Base-by-base conservation (phyloP, 2,329 filamentous ascomycete genomes). In the Penicillium corylophilum region DNA sequence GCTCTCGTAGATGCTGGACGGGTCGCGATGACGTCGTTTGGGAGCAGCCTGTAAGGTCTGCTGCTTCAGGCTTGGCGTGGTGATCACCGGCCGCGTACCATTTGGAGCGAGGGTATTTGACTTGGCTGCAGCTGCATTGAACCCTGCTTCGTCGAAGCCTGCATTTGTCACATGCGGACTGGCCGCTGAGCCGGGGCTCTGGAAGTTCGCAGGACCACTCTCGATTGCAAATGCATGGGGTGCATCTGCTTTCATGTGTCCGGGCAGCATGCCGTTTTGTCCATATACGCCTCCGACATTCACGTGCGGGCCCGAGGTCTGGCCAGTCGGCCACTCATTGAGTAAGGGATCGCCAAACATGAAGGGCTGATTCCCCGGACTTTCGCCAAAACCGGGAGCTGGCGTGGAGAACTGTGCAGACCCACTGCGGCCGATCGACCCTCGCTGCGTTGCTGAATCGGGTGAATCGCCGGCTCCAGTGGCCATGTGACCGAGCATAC, bases 401-500 rank as follows among this genome's bases (percentile, higher is more conserved):
- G 71, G 70, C 61, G 67, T 66, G 50, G 73, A 67, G 65, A 75
- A 70, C 51, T 72, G 65, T 28, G 70, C 64, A 18, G 72, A 74
- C 53, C 70, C 69, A 59, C 71, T 75, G 48, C 72, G 69, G 31
- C 71, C 71, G 56, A 77, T 73, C 36, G 75, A 77, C n/a, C 74
- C 74, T 55, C 74, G 69, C 39, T 75, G 72, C n/a, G 72, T 76
- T 44, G 68, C 68, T 18, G 71, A 74, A 49, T 94, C 89, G 48
- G 87, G 83, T 6, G 87, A 89, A 62, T 94, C 89, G n/a, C 85
- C 88, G 13, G 89, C 88, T 13, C 89, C 89, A n/a, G 89, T 90
- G 53, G 90, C 90, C 89, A 99, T 95, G 70, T 97, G 93, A 24
- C 90, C 91, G 0, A 99, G 82, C 83, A 97, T 96, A 48, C 91